phyloP scores from a whole-genome alignment of 306 rosid genomes.

The Prinsepia uniflora region DNA sequence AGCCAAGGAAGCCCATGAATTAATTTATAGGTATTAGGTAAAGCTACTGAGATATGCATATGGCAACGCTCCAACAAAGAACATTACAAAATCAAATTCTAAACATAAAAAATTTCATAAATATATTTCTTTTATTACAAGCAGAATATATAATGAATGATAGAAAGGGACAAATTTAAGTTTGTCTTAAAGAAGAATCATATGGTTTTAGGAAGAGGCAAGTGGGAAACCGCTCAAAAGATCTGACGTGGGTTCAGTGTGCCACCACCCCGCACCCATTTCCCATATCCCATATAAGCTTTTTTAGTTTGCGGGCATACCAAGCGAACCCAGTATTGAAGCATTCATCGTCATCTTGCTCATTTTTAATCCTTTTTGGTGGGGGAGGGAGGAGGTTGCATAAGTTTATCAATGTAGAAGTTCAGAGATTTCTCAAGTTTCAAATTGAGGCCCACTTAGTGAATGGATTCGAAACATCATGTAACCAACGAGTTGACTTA shows the following conservation, averaged over 20 bases:
- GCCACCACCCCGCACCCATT: neutral
- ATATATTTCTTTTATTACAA: too few relatives aligned
- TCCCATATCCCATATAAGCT: too few relatives aligned
- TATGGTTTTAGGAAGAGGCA: neutral
- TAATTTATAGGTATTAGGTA: neutral
- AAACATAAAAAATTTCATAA: too few relatives aligned
- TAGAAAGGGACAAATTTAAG: neutral
- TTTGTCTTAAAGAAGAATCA: too few relatives aligned
- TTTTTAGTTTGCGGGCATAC: neutral
- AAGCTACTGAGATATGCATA: neutral
- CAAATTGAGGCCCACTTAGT: neutral
- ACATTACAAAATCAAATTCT: neutral
- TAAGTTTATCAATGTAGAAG: neutral
- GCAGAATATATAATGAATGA: too few relatives aligned
- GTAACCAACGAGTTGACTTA: too few relatives aligned
- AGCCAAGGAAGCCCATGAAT: constrained; percentile 23
- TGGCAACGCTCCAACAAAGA: neutral
- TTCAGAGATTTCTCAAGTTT: neutral
- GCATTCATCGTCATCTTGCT: too few relatives aligned
- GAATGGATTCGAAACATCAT: too few relatives aligned
- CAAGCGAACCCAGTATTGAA: constrained; percentile 5
- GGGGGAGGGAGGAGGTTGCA: neutral
- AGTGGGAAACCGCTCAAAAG: neutral
- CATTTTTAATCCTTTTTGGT: neutral
- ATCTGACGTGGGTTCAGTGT: neutral